Conservation (phyloP, 768 basidiomycete genomes). For the Podaxis sp. region DNA sequence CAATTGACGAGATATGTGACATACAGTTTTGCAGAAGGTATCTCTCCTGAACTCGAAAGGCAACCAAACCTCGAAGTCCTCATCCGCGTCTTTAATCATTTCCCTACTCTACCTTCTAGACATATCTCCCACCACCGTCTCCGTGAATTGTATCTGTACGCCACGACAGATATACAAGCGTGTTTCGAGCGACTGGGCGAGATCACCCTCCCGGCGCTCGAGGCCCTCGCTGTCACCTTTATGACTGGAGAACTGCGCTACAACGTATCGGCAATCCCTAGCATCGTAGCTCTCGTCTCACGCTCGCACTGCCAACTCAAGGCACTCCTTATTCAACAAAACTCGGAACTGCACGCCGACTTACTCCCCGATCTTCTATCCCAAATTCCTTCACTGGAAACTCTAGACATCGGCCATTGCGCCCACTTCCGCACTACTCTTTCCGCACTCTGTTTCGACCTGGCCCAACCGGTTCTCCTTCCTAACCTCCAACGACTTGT, state of each 20-base stretch:
- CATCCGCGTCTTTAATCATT: background rate
- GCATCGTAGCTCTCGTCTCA: background rate
- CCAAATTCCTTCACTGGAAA: background rate
- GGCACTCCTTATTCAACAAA: conserved; percentile 5
- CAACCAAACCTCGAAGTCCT: conserved; percentile 1
- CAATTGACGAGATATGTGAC: background rate
- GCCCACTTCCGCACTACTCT: background rate
- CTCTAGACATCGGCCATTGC: conserved; percentile 4
- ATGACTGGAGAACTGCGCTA: background rate
- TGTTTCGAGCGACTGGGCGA: background rate
- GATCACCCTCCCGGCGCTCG: background rate
- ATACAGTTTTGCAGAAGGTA: background rate
- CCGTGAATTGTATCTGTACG: background rate
- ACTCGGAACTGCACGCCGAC: background rate
- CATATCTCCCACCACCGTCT: background rate
- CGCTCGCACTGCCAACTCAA: conserved; percentile 2
- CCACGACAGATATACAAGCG: background rate
- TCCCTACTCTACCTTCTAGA: background rate
- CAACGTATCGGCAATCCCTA: background rate
- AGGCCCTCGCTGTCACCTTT: background rate
- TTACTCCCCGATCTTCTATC: background rate
- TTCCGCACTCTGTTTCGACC: background rate
- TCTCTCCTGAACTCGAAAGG: background rate
- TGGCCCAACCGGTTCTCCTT: background rate
- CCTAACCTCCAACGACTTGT: background rate